Conservation (phyloP, 768 basidiomycete genomes). For the Fomitopsis serialis region DNA sequence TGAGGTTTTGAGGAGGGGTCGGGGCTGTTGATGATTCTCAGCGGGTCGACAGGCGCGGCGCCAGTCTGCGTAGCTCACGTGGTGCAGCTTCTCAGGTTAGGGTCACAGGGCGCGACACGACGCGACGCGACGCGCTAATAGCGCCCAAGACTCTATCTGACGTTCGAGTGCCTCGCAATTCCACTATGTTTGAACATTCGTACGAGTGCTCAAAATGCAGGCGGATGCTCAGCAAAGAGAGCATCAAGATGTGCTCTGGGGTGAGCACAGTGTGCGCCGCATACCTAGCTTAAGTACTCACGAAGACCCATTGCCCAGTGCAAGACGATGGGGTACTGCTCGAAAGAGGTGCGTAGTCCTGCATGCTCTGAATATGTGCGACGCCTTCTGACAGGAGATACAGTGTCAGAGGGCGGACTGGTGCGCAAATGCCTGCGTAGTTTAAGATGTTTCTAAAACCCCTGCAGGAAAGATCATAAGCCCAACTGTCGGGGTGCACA, state of each 20-base stretch:
- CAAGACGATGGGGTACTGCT: constrained; percentile 10
- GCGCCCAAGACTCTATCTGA: neutral
- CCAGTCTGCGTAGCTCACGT: neutral
- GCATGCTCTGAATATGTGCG: neutral
- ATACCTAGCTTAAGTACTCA: no score
- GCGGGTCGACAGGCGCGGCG: neutral
- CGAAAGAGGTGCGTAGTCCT: constrained; percentile 2
- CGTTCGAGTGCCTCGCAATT: neutral
- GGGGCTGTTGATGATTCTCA: constrained; percentile 10
- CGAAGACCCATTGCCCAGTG: neutral
- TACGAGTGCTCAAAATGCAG: constrained; percentile 7
- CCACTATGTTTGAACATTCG: neutral
- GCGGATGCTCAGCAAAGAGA: neutral
- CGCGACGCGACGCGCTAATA: neutral
- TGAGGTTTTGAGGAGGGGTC: constrained; percentile 22
- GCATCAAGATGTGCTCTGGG: constrained; percentile 9
- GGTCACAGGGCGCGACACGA: neutral
- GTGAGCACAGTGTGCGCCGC: neutral
- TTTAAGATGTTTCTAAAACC: neutral
- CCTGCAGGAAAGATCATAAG: constrained; percentile 10
- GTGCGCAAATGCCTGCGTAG: neutral
- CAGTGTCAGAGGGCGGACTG: constrained; percentile 10
- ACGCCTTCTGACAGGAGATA: neutral
- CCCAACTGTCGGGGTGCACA: neutral
- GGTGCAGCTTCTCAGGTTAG: neutral